Evolutionary conservation across 495 filamentous ascomycete genomes (phyloP).

Genomic region (Choiromyces venosus): DNA sequence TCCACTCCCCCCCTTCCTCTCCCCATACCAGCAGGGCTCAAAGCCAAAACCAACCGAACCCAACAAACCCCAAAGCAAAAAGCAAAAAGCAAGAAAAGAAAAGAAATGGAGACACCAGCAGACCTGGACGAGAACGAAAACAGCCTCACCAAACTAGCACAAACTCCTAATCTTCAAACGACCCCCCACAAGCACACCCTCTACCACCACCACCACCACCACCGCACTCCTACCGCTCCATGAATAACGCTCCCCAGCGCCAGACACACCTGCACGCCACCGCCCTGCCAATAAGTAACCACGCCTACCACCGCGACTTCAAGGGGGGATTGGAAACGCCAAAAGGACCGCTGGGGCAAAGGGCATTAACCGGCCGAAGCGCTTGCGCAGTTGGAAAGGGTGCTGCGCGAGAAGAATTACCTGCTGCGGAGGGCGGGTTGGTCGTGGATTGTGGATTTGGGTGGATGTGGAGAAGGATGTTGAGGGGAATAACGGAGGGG

Average conservation of each 20-base stretch:
- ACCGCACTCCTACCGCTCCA: background rate
- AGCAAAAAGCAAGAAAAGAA: background rate
- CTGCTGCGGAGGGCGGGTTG: background rate
- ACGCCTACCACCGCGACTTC: background rate
- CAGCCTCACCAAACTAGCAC: background rate
- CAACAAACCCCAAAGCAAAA: too few relatives aligned
- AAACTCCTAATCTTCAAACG: background rate
- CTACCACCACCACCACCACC: background rate
- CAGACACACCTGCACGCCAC: background rate
- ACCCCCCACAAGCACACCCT: background rate
- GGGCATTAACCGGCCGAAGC: background rate
- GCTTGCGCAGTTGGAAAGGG: background rate
- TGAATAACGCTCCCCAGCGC: background rate
- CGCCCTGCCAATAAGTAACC: background rate
- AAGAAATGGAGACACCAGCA: background rate
- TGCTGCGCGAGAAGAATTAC: constrained; percentile 1
- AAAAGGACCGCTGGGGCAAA: background rate
- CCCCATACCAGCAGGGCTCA: too few relatives aligned
- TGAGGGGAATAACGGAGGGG: background rate
- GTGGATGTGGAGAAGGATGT: background rate
- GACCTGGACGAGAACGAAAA: background rate
- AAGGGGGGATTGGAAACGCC: background rate
- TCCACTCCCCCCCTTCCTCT: too few relatives aligned
- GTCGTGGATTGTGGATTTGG: background rate
- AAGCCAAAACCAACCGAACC: background rate